These are phyloP conservation scores for Styphnolobium japonicum DNA, from an alignment of 306 rosid genomes.

Conservation along the genomic window DNA sequence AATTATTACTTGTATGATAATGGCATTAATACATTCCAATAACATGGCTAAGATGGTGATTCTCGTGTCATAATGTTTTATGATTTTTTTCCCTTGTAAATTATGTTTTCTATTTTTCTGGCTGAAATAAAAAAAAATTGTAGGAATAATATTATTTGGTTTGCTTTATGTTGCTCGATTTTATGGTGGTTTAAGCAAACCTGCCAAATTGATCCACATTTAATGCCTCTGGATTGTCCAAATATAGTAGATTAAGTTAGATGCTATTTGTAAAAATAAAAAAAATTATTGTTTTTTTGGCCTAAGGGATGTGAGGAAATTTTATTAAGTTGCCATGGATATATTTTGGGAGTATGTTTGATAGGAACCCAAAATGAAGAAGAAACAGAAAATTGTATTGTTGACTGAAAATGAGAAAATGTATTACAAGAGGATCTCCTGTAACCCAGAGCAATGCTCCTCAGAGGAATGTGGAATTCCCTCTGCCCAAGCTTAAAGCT, in stretches of 20 bases:
- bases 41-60: background rate
- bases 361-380: no score
- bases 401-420: no score
- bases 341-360: background rate
- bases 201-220: background rate
- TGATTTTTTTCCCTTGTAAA: background rate
- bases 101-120: background rate
- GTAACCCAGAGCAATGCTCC: no score
- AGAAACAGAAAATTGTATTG: no score
- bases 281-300: background rate
- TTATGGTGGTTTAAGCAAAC: conserved; percentile 1
- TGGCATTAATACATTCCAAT: conserved; percentile 1
- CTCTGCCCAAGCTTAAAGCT: no score
- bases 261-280: background rate
- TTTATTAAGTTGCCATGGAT: conserved; percentile 1
- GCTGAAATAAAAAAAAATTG: background rate
- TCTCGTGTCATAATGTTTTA: background rate
- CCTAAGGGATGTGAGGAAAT: background rate
- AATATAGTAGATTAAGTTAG: background rate
- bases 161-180: conserved; percentile 11
- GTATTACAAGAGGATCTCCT: no score
- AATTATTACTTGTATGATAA: conserved; percentile 1
- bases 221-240: conserved; percentile 2
- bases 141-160: background rate
- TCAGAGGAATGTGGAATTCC: no score